phyloP scores from a whole-genome alignment of 306 rosid genomes.

The Castanea crenata region DNA sequence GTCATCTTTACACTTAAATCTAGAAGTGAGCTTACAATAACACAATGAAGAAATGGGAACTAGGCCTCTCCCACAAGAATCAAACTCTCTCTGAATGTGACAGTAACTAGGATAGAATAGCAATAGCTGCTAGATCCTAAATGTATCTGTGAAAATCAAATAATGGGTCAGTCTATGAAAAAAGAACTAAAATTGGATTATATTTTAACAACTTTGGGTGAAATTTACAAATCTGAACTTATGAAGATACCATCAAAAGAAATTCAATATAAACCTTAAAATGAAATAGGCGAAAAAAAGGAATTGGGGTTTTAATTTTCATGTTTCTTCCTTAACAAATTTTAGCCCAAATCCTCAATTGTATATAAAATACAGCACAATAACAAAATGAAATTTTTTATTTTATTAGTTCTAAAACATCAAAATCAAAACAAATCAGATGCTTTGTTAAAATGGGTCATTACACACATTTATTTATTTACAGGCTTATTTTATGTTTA shows the following conservation, averaged over 20 bases:
- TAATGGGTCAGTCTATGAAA: not conserved
- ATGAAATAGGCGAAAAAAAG: not conserved
- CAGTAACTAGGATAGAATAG: not conserved
- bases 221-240: no score
- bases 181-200: not conserved
- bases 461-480: no score
- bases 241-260: no score
- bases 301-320: no score
- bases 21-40: not conserved
- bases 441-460: no score
- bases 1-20: slow-evolving; percentile 50
- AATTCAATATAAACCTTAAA: no score
- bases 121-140: slow-evolving; percentile 13
- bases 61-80: not conserved
- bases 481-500: no score
- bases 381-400: not conserved
- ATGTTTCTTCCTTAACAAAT: no score
- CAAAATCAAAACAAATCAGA: no score
- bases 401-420: no score
- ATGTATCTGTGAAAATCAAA: not conserved
- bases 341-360: no score
- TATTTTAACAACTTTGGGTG: no score
- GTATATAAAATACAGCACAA: not conserved
- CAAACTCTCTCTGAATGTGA: not conserved
- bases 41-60: not conserved